Evolutionary conservation across 371 early-diverging fungal genomes (phyloP).

Genomic region (Edhazardia aedis): DNA sequence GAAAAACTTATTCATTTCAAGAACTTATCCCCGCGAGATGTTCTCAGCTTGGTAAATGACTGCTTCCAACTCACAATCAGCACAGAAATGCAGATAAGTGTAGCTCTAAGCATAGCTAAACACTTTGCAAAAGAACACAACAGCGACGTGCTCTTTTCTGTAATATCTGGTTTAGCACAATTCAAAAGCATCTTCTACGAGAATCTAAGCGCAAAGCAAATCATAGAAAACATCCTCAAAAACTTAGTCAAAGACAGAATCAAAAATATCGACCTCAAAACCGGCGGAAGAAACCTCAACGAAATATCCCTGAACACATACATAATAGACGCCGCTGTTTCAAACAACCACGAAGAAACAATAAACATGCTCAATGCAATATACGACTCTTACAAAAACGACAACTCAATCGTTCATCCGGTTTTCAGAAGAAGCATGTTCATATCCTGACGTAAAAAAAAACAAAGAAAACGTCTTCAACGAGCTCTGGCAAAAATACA

Average conservation of each 20-base stretch:
- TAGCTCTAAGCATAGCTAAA: not conserved
- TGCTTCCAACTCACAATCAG: not conserved
- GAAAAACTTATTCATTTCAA: too few relatives aligned
- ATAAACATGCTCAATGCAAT: not conserved
- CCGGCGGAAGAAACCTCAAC: not conserved
- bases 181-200: conserved; percentile 1
- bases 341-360: not conserved
- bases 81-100: not conserved
- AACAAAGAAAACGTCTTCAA: not conserved
- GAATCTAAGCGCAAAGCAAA: not conserved
- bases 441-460: not conserved
- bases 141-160: not conserved
- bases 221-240: not conserved
- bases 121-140: not conserved
- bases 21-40: not conserved
- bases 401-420: not conserved
- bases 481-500: not conserved
- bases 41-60: not conserved
- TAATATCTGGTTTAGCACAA: not conserved
- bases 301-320: not conserved
- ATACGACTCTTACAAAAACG: not conserved
- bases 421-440: not conserved
- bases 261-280: not conserved
- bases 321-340: not conserved
- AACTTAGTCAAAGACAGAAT: not conserved